Evolutionary conservation across 768 basidiomycete genomes (phyloP), one percentile per base, ranked within the genome.

Genomic region (Collybiopsis confluens): DNA sequence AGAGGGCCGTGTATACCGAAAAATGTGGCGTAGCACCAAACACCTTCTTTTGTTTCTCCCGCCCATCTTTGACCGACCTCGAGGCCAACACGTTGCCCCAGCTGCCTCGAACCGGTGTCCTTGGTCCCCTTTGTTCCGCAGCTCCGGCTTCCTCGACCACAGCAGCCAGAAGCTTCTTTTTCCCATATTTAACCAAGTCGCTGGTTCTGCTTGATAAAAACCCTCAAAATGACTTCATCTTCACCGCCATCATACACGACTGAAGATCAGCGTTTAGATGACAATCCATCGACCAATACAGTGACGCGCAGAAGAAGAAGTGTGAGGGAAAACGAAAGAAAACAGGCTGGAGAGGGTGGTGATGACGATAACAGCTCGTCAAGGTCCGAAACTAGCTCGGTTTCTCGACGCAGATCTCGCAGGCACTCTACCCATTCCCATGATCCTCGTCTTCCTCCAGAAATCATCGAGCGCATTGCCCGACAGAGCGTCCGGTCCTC

Each of bases 191-290:
- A 52, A 52, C 24, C 50, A 52, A 28, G 18, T 36, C 47, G 15
- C 20, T 36, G 18, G 18, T 3, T 28, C 23, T 48, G 6, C 21
- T 38, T 37, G 10, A 11, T 27, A 11, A 33, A 21, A 48, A 13
- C 33, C 20, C 13, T 5, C 30, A 33, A 33, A 5, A 48, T 48
- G 37, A 41, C 50, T 52, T 52, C 50, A 23, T 52, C 50, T 52
- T 52, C 50, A 28, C 50, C 50, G 24, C 50, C 50, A 23, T 52
- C 50, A 18, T 52, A 52, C 7, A 52, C 40, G 26, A 41, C 38
- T 9, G 50, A 40, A 23, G 50, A 41, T 28, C 38, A 43, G 26
- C 16, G 10, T 41, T 10, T 42, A 2, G 20, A 52, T 4, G 26
- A 52, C 41, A 26, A 21, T 33, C 37, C n/a, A 2, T 10, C 23